These are phyloP conservation scores for Suhomyces maxii DNA, from an alignment of 1,139 yeast species.

Conservation along the genomic window DNA sequence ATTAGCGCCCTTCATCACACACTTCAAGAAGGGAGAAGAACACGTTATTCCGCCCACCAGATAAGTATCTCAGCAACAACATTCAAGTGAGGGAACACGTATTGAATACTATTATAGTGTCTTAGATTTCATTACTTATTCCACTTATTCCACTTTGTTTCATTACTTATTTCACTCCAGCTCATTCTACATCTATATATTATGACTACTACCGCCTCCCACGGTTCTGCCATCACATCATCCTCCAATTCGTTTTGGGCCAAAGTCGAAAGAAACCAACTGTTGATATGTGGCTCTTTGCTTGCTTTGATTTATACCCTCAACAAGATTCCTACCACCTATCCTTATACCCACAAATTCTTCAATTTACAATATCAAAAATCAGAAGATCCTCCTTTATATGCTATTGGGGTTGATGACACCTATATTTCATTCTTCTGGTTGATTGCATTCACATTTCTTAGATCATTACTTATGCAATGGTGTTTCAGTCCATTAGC, in stretches of 20 bases:
- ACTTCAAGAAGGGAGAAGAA: too few species aligned
- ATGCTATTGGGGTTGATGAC: conserved; percentile 62
- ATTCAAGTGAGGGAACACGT: too few species aligned
- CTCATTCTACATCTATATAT: too few species aligned
- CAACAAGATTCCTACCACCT: conserved; percentile 26
- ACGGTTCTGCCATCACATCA: conserved; percentile 1
- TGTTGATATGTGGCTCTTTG: conserved; percentile 33
- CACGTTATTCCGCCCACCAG: too few species aligned
- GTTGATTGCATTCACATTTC: conserved; percentile 56
- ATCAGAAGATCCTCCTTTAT: conserved; percentile 19
- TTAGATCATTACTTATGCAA: conserved; percentile 62
- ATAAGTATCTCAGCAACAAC: too few species aligned
- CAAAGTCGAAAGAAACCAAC: conserved; percentile 40
- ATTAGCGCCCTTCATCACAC: too few species aligned
- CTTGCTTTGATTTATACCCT: conserved; percentile 28
- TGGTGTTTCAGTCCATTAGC: conserved; percentile 63
- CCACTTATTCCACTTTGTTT: too few species aligned
- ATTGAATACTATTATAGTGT: too few species aligned
- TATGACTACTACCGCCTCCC: neutral
- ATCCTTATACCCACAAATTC: conserved; percentile 42
- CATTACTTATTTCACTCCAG: too few species aligned
- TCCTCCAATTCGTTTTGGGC: conserved; percentile 25
- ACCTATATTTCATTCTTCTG: conserved; percentile 54
- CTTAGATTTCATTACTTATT: too few species aligned
- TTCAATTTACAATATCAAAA: conserved; percentile 47